phyloP scores from a whole-genome alignment of 768 basidiomycete species.

The Kwoniella pini region DNA sequence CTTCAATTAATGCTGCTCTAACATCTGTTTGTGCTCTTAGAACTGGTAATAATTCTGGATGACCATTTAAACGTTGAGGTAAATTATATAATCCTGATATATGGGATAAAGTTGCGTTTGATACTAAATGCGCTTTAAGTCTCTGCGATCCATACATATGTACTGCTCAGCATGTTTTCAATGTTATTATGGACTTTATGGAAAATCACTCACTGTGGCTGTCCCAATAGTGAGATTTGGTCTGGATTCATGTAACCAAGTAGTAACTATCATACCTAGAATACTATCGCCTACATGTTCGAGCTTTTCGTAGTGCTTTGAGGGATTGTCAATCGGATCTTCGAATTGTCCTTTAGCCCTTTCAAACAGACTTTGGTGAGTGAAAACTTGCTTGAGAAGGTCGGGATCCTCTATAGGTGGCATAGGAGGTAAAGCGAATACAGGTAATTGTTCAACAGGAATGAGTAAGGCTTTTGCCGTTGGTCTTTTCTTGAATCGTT shows the following conservation, averaged over 20 bases:
- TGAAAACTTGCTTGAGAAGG: constrained; percentile 42
- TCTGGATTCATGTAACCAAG: constrained; percentile 47
- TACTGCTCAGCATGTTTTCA: too few relatives aligned
- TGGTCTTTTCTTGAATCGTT: constrained; percentile 37
- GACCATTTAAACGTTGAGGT: constrained; percentile 37
- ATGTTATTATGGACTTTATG: too few relatives aligned
- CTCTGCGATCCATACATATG: constrained; percentile 26
- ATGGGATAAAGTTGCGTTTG: constrained; percentile 48
- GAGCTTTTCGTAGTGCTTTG: constrained; percentile 48
- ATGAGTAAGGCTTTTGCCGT: constrained; percentile 36
- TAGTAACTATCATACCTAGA: constrained; percentile 48
- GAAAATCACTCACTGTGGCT: constrained; percentile 33
- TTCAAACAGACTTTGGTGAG: constrained; percentile 36
- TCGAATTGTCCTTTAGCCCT: constrained; percentile 38
- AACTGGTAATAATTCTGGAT: constrained; percentile 28
- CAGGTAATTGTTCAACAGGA: constrained; percentile 46
- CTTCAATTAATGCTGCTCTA: constrained; percentile 48
- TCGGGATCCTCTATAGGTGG: constrained; percentile 35
- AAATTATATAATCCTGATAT: constrained; percentile 47
- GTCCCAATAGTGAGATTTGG: constrained; percentile 45
- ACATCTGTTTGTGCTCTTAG: constrained; percentile 39
- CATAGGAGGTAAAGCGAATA: constrained; percentile 46
- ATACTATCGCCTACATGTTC: constrained; percentile 52
- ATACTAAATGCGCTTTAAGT: constrained; percentile 51
- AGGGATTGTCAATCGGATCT: constrained; percentile 34